Evolutionary conservation across 305 asterid species (phyloP).

Genomic region (Fraxinus floribunda): DNA sequence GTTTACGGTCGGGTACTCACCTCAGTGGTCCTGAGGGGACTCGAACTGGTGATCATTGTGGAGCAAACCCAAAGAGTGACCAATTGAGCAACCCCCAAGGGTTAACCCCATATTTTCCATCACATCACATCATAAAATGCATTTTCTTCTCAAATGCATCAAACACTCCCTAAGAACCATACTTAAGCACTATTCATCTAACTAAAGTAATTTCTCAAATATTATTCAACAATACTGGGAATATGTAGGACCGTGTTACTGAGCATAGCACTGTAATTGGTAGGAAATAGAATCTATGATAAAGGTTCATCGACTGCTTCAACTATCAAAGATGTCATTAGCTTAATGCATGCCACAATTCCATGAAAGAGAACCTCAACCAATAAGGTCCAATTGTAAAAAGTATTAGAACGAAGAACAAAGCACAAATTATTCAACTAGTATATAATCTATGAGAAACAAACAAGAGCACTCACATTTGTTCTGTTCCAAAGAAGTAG

Average conservation of each 20-base stretch:
- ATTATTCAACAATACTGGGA: background rate
- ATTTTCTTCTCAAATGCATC: background rate
- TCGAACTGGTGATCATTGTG: too few relatives aligned
- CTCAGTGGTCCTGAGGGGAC: too few relatives aligned
- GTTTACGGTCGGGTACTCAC: too few relatives aligned
- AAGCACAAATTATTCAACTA: conserved; percentile 5
- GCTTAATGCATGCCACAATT: background rate
- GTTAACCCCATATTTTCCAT: background rate
- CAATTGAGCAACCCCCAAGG: too few relatives aligned
- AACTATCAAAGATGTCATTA: background rate
- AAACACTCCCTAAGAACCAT: background rate
- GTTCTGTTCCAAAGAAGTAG: conserved; percentile 77
- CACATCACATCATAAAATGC: background rate
- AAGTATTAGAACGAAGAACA: background rate
- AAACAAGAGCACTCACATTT: conserved; percentile 64
- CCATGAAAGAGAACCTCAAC: background rate
- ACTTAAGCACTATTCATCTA: background rate
- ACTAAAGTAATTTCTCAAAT: background rate
- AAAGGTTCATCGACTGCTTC: background rate
- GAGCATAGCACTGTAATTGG: background rate
- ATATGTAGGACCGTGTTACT: background rate
- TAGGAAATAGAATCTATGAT: background rate
- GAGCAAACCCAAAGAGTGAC: too few relatives aligned
- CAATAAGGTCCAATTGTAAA: background rate
- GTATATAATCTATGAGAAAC: background rate